Evolutionary conservation across 2,329 filamentous ascomycete genomes (phyloP), one percentile per base, ranked within the genome.

Genomic region (Lojkania enalia): DNA sequence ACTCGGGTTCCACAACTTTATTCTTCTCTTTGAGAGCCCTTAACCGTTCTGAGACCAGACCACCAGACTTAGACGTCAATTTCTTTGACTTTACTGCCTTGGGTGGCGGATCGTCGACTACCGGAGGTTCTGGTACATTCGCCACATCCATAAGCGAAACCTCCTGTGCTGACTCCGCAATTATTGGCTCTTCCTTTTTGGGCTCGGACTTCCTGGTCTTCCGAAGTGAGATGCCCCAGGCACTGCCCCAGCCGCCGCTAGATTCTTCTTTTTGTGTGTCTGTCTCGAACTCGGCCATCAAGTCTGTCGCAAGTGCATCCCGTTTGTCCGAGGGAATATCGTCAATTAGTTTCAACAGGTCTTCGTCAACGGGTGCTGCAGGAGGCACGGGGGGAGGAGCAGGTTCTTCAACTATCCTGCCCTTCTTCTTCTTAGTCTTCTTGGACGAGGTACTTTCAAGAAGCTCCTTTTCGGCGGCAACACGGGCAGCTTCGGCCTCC

Each of bases 41-140:
- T 66, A 82, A 77, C 54, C 76, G 76, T 52, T 83, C 80, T 13
- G 77, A 73, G 31, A 82, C 71, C 37, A 71, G 76, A 12, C 72
- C 67, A 44, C 46, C 44, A n/a, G 46, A 46, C 41, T 55, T 55
- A 9, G 52, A 44, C 29, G 71, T 65, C 32, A 71, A 65, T 29
- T 44, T 57, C 20, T 31, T 37, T 46, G 49, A 46, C 51, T 58
- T 60, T 14, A 51, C 32, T 51, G 49, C 49, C 45, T 58, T 56
- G 14, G 52, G 51, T 36, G 30, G 27, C 44, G 50, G 43, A 20
- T 61, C 61, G 44, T 58, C 58, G 53, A 43, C 64, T 53, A 73
- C 39, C 40, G 61, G 54, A 21, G 42, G 39, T 71, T 75, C 73
- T 71, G 72, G 71, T 58, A 66, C 63, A 52, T 76, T 75, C 69